Conservation (phyloP, 176 grass and related monocot genomes). For the Otatea glauca region DNA sequence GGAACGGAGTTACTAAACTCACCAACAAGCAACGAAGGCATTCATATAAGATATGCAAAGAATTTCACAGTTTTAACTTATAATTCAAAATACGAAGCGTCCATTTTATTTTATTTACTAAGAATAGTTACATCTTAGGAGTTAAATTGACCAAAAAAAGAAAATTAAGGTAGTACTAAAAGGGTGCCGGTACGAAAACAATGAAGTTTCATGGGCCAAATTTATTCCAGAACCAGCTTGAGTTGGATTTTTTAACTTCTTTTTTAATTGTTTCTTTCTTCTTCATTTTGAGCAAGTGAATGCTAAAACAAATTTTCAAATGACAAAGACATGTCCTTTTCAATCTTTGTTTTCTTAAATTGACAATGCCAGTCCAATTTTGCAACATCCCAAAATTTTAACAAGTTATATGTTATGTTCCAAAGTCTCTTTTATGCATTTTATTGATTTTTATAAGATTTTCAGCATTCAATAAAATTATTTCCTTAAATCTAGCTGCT, state of each 20-base stretch:
- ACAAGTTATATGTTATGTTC: no score
- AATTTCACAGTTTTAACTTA: not conserved
- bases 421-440: no score
- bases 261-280: not conserved
- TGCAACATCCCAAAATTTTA: no score
- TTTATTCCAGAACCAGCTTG: constrained; percentile 4
- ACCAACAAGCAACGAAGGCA: not conserved
- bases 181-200: not conserved
- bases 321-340: not conserved
- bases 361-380: not conserved
- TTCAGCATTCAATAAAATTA: no score
- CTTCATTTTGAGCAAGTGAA: not conserved
- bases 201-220: not conserved
- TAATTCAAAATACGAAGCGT: not conserved
- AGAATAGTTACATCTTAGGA: not conserved
- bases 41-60: not conserved
- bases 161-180: not conserved
- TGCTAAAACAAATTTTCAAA: constrained; percentile 1
- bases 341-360: not conserved
- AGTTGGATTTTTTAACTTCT: not conserved
- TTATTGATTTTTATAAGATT: no score
- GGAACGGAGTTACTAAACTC: no score
- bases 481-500: no score
- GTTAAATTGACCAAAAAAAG: not conserved
- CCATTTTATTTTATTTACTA: not conserved